Conservation (phyloP, 805 yeast genomes). For the Kregervanrija pseudodelftensis region DNA sequence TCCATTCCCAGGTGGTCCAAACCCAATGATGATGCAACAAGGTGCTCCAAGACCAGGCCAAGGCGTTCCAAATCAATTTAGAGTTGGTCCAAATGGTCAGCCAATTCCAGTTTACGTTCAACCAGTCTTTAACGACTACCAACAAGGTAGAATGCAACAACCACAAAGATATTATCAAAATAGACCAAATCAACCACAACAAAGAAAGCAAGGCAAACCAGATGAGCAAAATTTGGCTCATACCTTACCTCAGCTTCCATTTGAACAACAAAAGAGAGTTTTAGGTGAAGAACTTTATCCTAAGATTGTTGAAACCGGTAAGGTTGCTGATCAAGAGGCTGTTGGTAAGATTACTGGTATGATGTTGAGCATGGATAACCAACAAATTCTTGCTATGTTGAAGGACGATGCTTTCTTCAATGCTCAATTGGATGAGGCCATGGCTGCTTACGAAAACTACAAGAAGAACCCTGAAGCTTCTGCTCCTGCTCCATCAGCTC, state of each 20-base stretch:
- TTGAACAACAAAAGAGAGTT: constrained; percentile 92
- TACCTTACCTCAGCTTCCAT: constrained; percentile 57
- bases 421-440: constrained; percentile 90
- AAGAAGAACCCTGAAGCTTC: constrained; percentile 44
- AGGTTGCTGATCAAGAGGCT: constrained; percentile 85
- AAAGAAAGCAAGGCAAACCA: constrained; percentile 20
- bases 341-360: constrained; percentile 99
- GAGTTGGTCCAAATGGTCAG: constrained; percentile 77
- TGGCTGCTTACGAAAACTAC: constrained; percentile 88
- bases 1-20: constrained; percentile 66
- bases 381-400: constrained; percentile 80
- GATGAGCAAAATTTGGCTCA: constrained; percentile 46
- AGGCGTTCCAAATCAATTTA: constrained; percentile 49
- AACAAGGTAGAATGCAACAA: constrained; percentile 41
- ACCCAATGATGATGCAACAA: constrained; percentile 66
- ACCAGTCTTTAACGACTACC: constrained; percentile 66
- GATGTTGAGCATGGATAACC: constrained; percentile 92
- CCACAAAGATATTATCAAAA: constrained; percentile 39
- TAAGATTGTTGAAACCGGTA: constrained; percentile 78
- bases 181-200: constrained; percentile 26
- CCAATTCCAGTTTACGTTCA: constrained; percentile 80
- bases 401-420: constrained; percentile 86
- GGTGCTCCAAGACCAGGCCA: constrained; percentile 60
- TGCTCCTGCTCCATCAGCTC: constrained; percentile 12
- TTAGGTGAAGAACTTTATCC: constrained; percentile 97